Evolutionary conservation across 2,329 filamentous ascomycete species (phyloP).

Genomic region (Aaosphaeria pasadenensis): DNA sequence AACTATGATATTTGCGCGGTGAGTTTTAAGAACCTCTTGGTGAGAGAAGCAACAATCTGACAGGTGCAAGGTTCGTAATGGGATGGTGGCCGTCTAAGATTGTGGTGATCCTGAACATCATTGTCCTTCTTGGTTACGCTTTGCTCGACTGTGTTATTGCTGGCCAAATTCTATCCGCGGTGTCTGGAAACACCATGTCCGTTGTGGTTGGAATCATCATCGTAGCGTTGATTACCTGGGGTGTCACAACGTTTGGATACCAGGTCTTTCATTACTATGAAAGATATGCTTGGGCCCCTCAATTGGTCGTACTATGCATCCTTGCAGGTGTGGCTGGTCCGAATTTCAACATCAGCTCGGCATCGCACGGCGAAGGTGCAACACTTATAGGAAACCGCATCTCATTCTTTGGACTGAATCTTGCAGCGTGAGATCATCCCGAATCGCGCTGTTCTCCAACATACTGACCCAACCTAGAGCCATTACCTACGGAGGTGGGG

Average conservation of each 20-base stretch:
- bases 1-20: slow-evolving; percentile 57
- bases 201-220: slow-evolving; percentile 67
- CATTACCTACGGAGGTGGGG: slow-evolving; percentile 61
- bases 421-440: slow-evolving; percentile 45
- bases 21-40: background rate
- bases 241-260: slow-evolving; percentile 66
- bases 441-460: no score
- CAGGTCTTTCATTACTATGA: slow-evolving; percentile 67
- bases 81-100: slow-evolving; percentile 66
- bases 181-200: slow-evolving; percentile 58
- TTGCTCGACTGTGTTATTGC: slow-evolving; percentile 65
- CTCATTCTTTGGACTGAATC: slow-evolving; percentile 68
- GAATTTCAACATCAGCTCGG: slow-evolving; percentile 55
- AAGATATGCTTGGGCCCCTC: slow-evolving; percentile 64
- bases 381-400: slow-evolving; percentile 58
- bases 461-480: slow-evolving; percentile 26
- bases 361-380: slow-evolving; percentile 50
- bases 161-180: slow-evolving; percentile 66
- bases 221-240: slow-evolving; percentile 60
- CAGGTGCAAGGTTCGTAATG: slow-evolving; percentile 59
- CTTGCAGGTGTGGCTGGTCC: slow-evolving; percentile 60
- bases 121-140: slow-evolving; percentile 61
- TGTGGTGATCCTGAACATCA: slow-evolving; percentile 60
- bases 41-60: no score
- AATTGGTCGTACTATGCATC: slow-evolving; percentile 59